Base-by-base conservation (phyloP, 2,329 filamentous ascomycete species). In the Arthrocladium fulminans region DNA sequence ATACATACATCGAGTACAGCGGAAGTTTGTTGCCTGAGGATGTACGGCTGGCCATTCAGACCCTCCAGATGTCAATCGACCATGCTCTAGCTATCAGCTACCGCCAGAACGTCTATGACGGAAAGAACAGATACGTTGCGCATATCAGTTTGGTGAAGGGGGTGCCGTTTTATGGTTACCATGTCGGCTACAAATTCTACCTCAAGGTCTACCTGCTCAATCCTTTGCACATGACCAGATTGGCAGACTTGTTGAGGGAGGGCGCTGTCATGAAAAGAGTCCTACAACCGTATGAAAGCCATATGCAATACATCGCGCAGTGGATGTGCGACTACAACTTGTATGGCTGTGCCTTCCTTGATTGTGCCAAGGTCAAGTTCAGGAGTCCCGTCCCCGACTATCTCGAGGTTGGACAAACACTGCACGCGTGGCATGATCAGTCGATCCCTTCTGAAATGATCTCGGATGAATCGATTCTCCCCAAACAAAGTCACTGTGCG, bases 251-350 rank as follows among this genome's bases (percentile, higher is more conserved):
- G 41, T 73, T 98, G 35, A 82, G 86, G 15, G 88, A 95, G 65
- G 92, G 92, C 6, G 84, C 84, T 24, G 82, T 98, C 37, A 79
- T 97, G 78, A 86, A 86, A 62, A 79, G 77, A 51, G 76, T 79
- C 20, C 84, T 98, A 37, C 90, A 97, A 61, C 90, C 92, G 0
- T 94, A 92, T 61, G 92, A 98, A 67, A 88, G 86, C 15, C 94
- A 98, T 63, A 66, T 97, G 53, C 88, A 95, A 61, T 97, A 89
- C 63, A 70, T 96, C 7, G 74, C 92, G 8, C 94, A 98, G 67
- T 98, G 94, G 79, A 97, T 98, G 92, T 85, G 84, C 55, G 94
- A 98, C 65, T 98, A 94, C 72, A 98, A 96, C 62, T 72, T 98
- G 56, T 97, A 94, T 64, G 94, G 94, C 5, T 98, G 92, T 62